Percentiles rank a stretch among this genome's conserved stretches.
Conservation (phyloP, 306 rosid species). For the barrel medic (Medicago truncatula) region DNA sequence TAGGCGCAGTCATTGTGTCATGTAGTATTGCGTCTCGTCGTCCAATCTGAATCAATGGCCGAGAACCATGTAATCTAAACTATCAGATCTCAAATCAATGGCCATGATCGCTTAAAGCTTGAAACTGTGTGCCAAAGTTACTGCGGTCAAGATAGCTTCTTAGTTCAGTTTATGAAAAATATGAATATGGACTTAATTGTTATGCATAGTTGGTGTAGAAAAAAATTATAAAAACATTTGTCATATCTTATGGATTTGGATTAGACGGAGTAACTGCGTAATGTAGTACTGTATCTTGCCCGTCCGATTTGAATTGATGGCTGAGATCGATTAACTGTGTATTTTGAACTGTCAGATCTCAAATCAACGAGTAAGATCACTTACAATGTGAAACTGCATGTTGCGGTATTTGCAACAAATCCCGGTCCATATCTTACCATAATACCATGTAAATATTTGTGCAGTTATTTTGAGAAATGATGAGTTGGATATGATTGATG, state of each 20-base stretch:
- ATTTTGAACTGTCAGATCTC: background rate
- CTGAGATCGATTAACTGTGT: background rate
- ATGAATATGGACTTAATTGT: background rate
- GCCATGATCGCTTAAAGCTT: no score
- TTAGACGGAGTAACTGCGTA: background rate
- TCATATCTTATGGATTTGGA: background rate
- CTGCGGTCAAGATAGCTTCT: background rate
- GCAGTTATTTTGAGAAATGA: background rate
- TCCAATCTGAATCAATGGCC: no score
- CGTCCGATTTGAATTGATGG: background rate
- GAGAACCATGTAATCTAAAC: no score
- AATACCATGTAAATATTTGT: background rate
- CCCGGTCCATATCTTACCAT: background rate
- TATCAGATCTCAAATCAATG: no score
- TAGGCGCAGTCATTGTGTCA: no score
- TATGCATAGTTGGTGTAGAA: background rate
- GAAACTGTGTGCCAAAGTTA: no score
- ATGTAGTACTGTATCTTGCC: background rate
- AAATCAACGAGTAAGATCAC: background rate
- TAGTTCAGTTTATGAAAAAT: background rate
- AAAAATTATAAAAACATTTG: background rate
- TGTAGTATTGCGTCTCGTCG: no score
- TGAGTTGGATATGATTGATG: background rate
- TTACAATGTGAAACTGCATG: background rate
- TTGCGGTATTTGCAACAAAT: background rate